These are phyloP conservation scores for Tillandsia fasciculata DNA, from an alignment of 176 grass and related monocot genomes.

Conservation along the genomic window DNA sequence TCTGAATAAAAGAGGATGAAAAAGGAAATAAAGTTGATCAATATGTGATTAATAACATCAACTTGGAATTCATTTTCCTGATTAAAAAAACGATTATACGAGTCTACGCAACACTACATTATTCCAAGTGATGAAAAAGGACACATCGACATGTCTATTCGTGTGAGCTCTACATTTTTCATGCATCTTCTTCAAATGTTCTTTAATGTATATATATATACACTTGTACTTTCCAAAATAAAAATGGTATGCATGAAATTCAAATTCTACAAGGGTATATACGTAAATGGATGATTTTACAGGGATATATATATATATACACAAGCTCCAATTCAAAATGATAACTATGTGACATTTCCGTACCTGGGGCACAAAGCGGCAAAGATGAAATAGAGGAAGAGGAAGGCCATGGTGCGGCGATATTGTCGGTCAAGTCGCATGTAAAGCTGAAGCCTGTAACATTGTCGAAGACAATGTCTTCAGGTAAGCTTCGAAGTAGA, in stretches of 20 bases:
- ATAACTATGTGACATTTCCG: slow-evolving; percentile 3
- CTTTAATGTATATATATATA: no score
- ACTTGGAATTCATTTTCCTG: background rate
- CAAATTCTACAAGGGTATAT: no score
- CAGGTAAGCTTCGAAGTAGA: slow-evolving; percentile 82
- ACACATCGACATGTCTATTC: no score
- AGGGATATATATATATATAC: background rate
- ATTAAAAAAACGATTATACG: background rate
- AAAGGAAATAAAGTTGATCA: slow-evolving; percentile 5
- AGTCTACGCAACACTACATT: background rate
- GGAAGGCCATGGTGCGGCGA: slow-evolving; percentile 93
- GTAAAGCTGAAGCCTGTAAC: slow-evolving; percentile 84
- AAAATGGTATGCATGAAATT: no score
- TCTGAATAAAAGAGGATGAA: slow-evolving; percentile 35
- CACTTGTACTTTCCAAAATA: background rate
- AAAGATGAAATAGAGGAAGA: slow-evolving; percentile 89
- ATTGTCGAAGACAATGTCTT: slow-evolving; percentile 85
- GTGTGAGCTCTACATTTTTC: no score
- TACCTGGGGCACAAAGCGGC: slow-evolving; percentile 90
- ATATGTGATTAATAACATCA: background rate
- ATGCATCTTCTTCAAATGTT: no score
- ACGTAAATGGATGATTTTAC: no score
- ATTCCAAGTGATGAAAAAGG: no score
- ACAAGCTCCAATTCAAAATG: background rate
- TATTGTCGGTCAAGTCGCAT: slow-evolving; percentile 95